These are phyloP conservation scores for Durusdinium trenchii DNA, from an alignment of 73 alveolate genomes.

Conservation along the genomic window DNA sequence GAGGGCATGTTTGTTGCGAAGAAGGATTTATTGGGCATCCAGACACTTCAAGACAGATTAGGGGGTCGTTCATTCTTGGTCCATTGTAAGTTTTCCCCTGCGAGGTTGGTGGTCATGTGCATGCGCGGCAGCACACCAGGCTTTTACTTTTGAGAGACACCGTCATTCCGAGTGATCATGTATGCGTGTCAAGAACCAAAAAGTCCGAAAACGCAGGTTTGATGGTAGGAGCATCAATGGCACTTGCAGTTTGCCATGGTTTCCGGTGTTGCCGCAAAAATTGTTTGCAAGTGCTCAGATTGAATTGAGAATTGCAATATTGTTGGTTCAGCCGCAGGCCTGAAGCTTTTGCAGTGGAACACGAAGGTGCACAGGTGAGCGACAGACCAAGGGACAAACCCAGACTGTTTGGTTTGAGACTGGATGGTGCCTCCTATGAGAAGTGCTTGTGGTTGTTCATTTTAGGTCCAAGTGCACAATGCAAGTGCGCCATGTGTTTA, in stretches of 20 bases:
- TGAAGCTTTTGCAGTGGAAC: constrained; percentile 58
- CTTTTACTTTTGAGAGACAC: neutral
- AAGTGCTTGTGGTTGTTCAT: too few relatives aligned
- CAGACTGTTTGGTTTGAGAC: too few relatives aligned
- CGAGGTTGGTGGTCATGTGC: constrained; percentile 59
- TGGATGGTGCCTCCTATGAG: too few relatives aligned
- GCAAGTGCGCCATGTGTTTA: neutral
- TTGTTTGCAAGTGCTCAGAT: neutral
- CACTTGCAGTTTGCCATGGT: neutral
- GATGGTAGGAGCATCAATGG: neutral
- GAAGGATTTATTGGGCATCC: too few relatives aligned
- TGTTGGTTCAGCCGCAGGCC: neutral
- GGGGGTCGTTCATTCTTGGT: neutral
- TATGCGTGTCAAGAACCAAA: too few relatives aligned
- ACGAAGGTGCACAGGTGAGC: constrained; percentile 66
- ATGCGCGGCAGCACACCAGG: constrained; percentile 53
- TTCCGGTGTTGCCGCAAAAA: neutral
- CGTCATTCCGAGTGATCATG: neutral
- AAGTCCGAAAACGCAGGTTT: too few relatives aligned
- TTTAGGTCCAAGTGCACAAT: neutral
- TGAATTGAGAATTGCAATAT: neutral
- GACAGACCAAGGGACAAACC: too few relatives aligned
- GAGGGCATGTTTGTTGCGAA: too few relatives aligned
- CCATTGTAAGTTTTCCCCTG: neutral
- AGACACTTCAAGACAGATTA: too few relatives aligned